Base-by-base conservation (phyloP, 768 basidiomycete genomes). In the Panellus pusillus region DNA sequence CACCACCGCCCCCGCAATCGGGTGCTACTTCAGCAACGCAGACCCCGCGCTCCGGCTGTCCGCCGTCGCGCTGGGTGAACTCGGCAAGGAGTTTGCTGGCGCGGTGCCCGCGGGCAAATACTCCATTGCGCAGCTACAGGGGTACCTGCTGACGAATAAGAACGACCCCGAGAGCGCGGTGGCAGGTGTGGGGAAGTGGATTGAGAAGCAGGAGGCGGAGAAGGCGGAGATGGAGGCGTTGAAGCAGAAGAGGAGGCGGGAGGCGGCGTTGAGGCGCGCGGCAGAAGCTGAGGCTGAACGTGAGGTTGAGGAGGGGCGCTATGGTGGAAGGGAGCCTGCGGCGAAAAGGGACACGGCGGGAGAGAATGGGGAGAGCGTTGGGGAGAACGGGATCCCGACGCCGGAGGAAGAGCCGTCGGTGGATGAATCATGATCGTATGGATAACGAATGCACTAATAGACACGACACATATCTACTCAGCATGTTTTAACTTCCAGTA, bases 61-160 rank as follows among this genome's bases (percentile, higher is more conserved):
- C 17, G 38, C 37, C 0, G n/a, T 15, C 1, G 39, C 0, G 24
- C 56, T 57, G 31, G 28, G 47, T 2, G 43, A 2, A 4, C 50
- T 57, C 28, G 68, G 70, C 3, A 36, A 57, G 12, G 27, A 54
- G 14, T 74, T 74, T 48, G 65, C 68, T 2, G 47, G 39, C 1
- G 52, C 51, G 19, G 56, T 75, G 15, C 72, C 74, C 0, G 58
- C 65, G 27, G 31, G 53, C 24, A 55, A 56, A 39, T 68, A 70
- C 55, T 68, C 68, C 31, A 65, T 70, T 9, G 72, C 74, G 14
- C 68, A 72, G 46, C 65, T 77, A 2, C 73, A 74, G 52, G 73
- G 70, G 2, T 75, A 68, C 54, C 57, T 76, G 36, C 62, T 77
- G 19, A 45, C 31, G 35, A 18, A 46, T n/a, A 61, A 61, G 43